Percentiles rank a stretch among this genome's conserved stretches.
Evolutionary conservation across 2,329 filamentous ascomycete species (phyloP).

Genomic region (Aspergillus alliaceus): DNA sequence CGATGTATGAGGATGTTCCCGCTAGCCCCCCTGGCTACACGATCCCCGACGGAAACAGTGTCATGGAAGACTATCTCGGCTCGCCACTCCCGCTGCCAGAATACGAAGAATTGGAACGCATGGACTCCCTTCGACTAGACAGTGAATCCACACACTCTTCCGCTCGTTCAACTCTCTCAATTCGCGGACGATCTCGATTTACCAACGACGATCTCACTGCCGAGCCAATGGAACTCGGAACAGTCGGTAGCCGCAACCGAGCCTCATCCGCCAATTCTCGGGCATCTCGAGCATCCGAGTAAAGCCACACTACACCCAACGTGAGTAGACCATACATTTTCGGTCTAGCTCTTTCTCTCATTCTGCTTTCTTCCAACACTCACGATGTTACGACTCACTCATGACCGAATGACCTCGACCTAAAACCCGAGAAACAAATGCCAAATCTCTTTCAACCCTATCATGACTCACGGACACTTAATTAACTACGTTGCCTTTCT

Average conservation of each 20-base stretch:
- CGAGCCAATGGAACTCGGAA: conserved; percentile 12
- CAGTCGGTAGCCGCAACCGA: conserved; percentile 13
- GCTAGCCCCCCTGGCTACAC: conserved; percentile 75
- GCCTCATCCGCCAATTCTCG: conserved; percentile 14
- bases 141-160: conserved; percentile 33
- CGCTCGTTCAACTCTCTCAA: background rate
- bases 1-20: conserved; percentile 91
- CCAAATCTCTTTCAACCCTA: background rate
- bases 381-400: conserved; percentile 7
- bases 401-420: conserved; percentile 8
- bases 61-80: conserved; percentile 49
- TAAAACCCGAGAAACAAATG: background rate
- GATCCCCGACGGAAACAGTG: conserved; percentile 39
- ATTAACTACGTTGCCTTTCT: conserved; percentile 1
- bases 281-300: conserved; percentile 9
- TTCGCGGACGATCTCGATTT: conserved; percentile 28
- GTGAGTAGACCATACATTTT: background rate
- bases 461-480: background rate
- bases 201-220: conserved; percentile 33
- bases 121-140: conserved; percentile 39
- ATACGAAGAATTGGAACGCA: conserved; percentile 48
- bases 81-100: conserved; percentile 43
- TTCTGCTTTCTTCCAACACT: background rate
- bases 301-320: background rate
- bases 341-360: background rate